Evolutionary conservation across 2,329 filamentous ascomycete species (phyloP).

Genomic region (Dissoconium aciculare): DNA sequence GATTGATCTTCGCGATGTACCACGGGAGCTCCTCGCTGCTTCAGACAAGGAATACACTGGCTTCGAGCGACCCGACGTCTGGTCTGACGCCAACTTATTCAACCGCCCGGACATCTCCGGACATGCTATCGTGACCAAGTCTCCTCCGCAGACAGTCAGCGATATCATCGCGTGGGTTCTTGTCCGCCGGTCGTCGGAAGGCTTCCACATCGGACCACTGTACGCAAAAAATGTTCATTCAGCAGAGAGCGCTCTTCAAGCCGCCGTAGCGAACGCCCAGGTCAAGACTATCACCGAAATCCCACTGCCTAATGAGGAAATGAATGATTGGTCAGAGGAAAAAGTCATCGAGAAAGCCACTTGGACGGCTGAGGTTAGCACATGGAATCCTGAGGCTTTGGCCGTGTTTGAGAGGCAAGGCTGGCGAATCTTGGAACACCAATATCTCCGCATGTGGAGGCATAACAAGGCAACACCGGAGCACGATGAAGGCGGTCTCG

Average conservation of each 20-base stretch:
- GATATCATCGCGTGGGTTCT: conserved; percentile 20
- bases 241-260: conserved; percentile 16
- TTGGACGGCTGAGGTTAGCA: conserved; percentile 24
- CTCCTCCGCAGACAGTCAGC: conserved; percentile 5
- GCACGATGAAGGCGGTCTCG: conserved; percentile 20
- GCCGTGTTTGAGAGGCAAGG: conserved; percentile 23
- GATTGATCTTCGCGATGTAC: conserved; percentile 15
- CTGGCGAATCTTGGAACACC: conserved; percentile 19
- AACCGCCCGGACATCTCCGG: conserved; percentile 19
- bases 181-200: conserved; percentile 20
- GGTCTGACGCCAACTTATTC: conserved; percentile 20
- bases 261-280: conserved; percentile 17
- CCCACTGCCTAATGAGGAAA: conserved; percentile 6
- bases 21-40: conserved; percentile 13
- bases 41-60: conserved; percentile 22
- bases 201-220: conserved; percentile 24
- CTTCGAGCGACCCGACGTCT: conserved; percentile 20
- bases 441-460: conserved; percentile 28
- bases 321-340: conserved; percentile 5
- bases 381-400: conserved; percentile 18
- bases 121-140: conserved; percentile 12
- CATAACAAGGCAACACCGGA: conserved; percentile 19
- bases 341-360: conserved; percentile 11
- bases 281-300: conserved; percentile 6
- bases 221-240: conserved; percentile 19